phyloP scores from a whole-genome alignment of 2,329 filamentous ascomycete species.

The Aspergillus sp. region DNA sequence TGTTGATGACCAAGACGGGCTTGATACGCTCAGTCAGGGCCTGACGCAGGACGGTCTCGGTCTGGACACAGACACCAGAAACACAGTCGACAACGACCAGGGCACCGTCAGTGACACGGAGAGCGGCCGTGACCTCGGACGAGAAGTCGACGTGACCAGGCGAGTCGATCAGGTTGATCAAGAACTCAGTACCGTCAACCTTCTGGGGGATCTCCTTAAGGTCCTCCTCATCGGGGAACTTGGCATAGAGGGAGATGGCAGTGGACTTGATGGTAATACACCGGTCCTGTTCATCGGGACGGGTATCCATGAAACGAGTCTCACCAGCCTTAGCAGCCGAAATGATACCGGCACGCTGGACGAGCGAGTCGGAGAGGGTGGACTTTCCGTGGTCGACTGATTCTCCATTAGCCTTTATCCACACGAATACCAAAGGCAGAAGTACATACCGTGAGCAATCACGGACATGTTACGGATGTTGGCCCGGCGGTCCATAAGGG shows the following conservation, averaged over 20 bases:
- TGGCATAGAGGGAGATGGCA: conserved; percentile 94
- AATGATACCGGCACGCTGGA: conserved; percentile 99
- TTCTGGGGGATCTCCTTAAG: conserved; percentile 88
- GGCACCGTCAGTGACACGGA: conserved; percentile 99
- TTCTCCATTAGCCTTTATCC: neutral
- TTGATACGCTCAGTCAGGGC: conserved; percentile 99
- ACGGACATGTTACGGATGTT: conserved; percentile 96
- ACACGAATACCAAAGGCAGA: neutral
- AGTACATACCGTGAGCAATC: conserved; percentile 78
- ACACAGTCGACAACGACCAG: conserved; percentile 99
- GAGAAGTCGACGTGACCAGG: conserved; percentile 99
- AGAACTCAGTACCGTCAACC: conserved; percentile 88
- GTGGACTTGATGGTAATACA: conserved; percentile 99
- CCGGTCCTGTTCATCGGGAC: conserved; percentile 97
- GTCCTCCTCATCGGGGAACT: conserved; percentile 72
- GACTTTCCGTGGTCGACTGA: conserved; percentile 98
- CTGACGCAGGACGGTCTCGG: conserved; percentile 98
- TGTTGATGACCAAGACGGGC: conserved; percentile 99
- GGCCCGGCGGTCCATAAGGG: conserved; percentile 44
- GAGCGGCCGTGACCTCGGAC: conserved; percentile 96
- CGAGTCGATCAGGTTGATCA: conserved; percentile 99
- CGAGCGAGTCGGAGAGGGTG: conserved; percentile 96
- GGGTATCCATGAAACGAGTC: conserved; percentile 91
- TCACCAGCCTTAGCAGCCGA: conserved; percentile 96
- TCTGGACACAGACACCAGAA: conserved; percentile 99